Evolutionary conservation across 495 filamentous ascomycete genomes (phyloP), one percentile per base, ranked within the genome.

Genomic region (Lophiostoma macrostomum): DNA sequence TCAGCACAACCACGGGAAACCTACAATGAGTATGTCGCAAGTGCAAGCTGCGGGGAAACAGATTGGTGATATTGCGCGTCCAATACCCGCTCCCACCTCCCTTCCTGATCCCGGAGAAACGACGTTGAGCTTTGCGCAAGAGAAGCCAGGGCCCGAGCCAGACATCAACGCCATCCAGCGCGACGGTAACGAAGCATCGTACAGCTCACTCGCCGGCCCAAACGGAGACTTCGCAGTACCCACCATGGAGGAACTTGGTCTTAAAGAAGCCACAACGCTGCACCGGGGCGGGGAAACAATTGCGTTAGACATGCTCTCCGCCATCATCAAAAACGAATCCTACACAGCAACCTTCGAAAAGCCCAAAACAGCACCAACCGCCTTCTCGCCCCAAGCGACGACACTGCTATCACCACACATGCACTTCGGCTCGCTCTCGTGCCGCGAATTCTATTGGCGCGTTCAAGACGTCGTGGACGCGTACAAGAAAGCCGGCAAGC

Each of bases 331-430:
- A 0, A 68, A 87, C 54, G 73, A 77, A 47, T 70, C 76, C 34
- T 87, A 86, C 60, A 79, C 81, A 0, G 83, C 80, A 7, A 81
- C 74, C 12, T 88, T 87, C 52, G 74, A 79, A 46, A 88, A 88
- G 64, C 85, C 85, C 7, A 77, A 77, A 20, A 86, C 84, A 1
- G 83, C 83, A 5, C 84, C 85, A 0, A 80, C 85, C 12, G 82
- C 74, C 0, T 86, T 87, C 53, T 72, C 78, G 24, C 84, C 84
- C 0, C 81, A 83, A 68, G 74, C 82, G 0, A 87, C 84, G 3
- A 87, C 82, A 4, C 69, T 87, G 3, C 74, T 87, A 8, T 85
- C 81, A 0, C 84, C 83, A 7, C 80, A 86, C 63, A 69, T 85
- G n/a, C 85, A 88, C 59, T 88, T 88, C 45, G 82, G 84, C 38